Evolutionary conservation across 2,329 filamentous ascomycete species (phyloP), one percentile per base, ranked within the genome.

Genomic region (Fusarium sp.): DNA sequence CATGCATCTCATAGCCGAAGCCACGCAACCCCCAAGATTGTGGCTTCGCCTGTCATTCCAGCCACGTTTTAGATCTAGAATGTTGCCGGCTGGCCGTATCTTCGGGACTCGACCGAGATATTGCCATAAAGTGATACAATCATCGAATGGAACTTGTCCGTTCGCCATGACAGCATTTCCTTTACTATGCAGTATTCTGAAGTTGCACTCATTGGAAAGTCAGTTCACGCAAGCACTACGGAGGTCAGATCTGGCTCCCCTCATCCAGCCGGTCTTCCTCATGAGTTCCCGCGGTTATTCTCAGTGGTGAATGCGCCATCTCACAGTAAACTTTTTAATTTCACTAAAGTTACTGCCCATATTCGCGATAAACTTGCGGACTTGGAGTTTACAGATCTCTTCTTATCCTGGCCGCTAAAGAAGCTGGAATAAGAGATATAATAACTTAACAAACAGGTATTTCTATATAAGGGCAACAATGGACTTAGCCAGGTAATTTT

Each of bases 71-170:
- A 24, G 36, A 63, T 54, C 52, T 44, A 36, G 38, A 39, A 57
- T 38, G 36, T 38, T 63, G 63, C 64, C 74, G 47, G 48, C 62
- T 73, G 61, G 57, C 75, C 74, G 74, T 66, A 51, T 54, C 56
- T 72, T 78, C 73, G 76, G 73, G 55, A 76, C 71, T 78, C 66
- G 73, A 77, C 76, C 73, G 76, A 78, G 73, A 78, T 51, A 49
- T 52, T 56, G 52, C 64, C 51, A 45, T 18, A 24, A n/a, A 58
- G 54, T 68, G 66, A 66, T 69, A 56, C 64, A 66, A 69, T 62
- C 38, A 45, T 51, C 48, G 38, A 42, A 70, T 60, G 62, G 56
- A 69, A 72, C 58, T 66, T 75, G 66, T 49, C 63, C 64, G 68
- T 58, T 65, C 38, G 20, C 49, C 28, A 52, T 59, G 47, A 36